Base-by-base conservation (phyloP, 441 rosid species). In the Metrosideros polymorpha region DNA sequence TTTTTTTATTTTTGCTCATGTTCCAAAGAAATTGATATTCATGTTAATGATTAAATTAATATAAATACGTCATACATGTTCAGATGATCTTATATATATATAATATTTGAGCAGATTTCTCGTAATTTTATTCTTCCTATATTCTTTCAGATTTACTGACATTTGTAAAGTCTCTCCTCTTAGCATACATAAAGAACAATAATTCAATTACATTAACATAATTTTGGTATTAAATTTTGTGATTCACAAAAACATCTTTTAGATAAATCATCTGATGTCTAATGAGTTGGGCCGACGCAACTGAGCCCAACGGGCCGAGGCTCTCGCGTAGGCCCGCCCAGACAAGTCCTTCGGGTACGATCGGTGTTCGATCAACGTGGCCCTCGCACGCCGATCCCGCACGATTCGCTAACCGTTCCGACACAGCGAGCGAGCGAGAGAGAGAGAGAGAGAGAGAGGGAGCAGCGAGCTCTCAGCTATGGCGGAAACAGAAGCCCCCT, bases 401-500 rank as follows among this genome's bases (percentile, higher is more conserved):
- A 61, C 71, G 24, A 0, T 12, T 27, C 0, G 39, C 39, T 29
- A 59, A 59, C 39, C 39, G 71, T 61, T n/a, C n/a, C n/a, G n/a
- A n/a, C n/a, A n/a, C n/a, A n/a, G n/a, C n/a, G n/a, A n/a, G n/a
- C n/a, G 52, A 50, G 52, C 52, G 52, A 50, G 52, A 5, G 7
- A 45, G 82, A 43, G 42, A n/a, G 79, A 45, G 66, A 42, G 76
- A 47, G 51, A 49, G 47, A 45, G 49, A 45, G 49, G 12, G 51
- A 5, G 51, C 51, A 14, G 51, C 51, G 51, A 49, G 52, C 52
- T 50, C 86, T 86, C 87, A 18, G 52, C 55, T 32, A 61, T 85
- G 18, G 82, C 84, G 45, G 92, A 84, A 32, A 29, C 83, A 8
- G 91, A 89, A 82, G 85, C 84, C 27, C 83, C 90, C 50, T 82